Evolutionary conservation across 345 rosid genomes (phyloP).

Genomic region (Melaleuca quinquenervia): DNA sequence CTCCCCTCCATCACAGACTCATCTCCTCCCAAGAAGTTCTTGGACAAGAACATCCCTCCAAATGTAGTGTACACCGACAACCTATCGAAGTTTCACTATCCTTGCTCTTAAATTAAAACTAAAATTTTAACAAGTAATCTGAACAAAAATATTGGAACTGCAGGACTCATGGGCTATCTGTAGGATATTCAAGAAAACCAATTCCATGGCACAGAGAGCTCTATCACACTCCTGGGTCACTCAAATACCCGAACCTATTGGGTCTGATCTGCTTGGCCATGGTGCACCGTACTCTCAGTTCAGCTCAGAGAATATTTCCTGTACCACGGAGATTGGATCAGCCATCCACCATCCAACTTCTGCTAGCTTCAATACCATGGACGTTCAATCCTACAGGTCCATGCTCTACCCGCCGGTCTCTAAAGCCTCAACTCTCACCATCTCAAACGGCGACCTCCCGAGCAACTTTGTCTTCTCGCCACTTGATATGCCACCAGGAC

Average conservation of each 20-base stretch:
- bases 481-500: conserved; percentile 13
- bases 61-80: conserved; percentile 21
- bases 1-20: conserved; percentile 62
- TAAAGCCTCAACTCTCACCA: conserved; percentile 10
- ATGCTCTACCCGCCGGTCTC: conserved; percentile 1
- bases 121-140: neutral
- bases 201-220: conserved; percentile 61
- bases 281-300: conserved; percentile 15
- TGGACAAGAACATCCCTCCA: conserved; percentile 53
- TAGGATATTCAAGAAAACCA: conserved; percentile 86
- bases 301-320: conserved; percentile 35
- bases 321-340: conserved; percentile 36
- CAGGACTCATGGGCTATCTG: conserved; percentile 99
- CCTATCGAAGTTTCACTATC: neutral
- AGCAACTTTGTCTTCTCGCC: conserved; percentile 27
- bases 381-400: conserved; percentile 16
- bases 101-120: neutral
- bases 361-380: conserved; percentile 15
- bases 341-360: conserved; percentile 16
- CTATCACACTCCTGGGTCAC: conserved; percentile 41
- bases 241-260: conserved; percentile 16
- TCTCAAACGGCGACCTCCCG: conserved; percentile 16
- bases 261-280: conserved; percentile 15
- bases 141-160: neutral
- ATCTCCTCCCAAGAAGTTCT: conserved; percentile 34